Conservation (phyloP, 495 filamentous ascomycete genomes). For the Daldinia decipiens region DNA sequence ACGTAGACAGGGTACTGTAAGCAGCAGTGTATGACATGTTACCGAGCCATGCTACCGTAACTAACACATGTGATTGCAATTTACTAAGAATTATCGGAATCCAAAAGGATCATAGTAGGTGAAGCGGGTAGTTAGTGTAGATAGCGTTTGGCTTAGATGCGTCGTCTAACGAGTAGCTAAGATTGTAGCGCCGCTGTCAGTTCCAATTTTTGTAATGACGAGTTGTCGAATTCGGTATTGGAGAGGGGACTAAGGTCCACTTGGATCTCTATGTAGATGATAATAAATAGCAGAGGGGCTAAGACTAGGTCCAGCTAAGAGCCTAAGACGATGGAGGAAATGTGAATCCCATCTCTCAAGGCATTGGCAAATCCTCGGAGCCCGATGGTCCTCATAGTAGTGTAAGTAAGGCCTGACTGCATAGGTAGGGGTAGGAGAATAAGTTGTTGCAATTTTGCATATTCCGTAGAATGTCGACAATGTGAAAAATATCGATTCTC, state of each 20-base stretch:
- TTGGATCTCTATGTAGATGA: slow-evolving; percentile 26
- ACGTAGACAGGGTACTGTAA: slow-evolving; percentile 20
- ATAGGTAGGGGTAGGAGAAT: background rate
- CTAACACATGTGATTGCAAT: slow-evolving; percentile 20
- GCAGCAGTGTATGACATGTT: slow-evolving; percentile 32
- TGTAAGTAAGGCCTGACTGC: slow-evolving; percentile 7
- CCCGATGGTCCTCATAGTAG: background rate
- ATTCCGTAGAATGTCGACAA: background rate
- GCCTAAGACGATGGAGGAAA: slow-evolving; percentile 29
- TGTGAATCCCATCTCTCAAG: slow-evolving; percentile 34
- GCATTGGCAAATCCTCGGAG: slow-evolving; percentile 18
- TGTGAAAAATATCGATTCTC: slow-evolving; percentile 5
- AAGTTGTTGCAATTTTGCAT: background rate
- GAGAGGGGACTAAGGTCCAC: slow-evolving; percentile 23
- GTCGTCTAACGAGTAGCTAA: slow-evolving; percentile 28
- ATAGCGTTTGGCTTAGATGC: slow-evolving; percentile 13
- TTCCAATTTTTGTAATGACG: slow-evolving; percentile 39
- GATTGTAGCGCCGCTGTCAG: slow-evolving; percentile 25
- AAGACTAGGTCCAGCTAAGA: slow-evolving; percentile 2
- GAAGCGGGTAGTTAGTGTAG: background rate
- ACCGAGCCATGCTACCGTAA: slow-evolving; percentile 32
- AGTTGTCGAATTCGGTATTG: slow-evolving; percentile 28
- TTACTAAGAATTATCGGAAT: slow-evolving; percentile 19
- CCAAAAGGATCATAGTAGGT: slow-evolving; percentile 10
- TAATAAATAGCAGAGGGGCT: slow-evolving; percentile 1